phyloP scores from a whole-genome alignment of 108 stramenopile species.

The Cyclotella cryptica region DNA sequence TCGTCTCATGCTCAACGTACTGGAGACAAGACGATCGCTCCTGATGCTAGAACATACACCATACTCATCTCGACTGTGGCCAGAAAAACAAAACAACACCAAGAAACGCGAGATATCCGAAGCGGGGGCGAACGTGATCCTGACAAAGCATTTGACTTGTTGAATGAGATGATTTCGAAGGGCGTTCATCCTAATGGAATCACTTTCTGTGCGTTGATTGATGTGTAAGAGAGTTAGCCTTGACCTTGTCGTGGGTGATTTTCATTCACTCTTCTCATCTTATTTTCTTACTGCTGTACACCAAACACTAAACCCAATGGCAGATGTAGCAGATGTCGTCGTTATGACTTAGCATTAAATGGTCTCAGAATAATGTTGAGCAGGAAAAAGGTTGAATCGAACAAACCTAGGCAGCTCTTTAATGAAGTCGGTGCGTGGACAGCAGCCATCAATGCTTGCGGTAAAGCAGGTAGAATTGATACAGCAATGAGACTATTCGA shows the following conservation, averaged over 20 bases:
- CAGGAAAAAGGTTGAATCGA: conserved; percentile 50
- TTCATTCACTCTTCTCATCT: not conserved
- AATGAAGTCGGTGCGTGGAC: conserved; percentile 77
- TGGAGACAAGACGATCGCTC: conserved; percentile 46
- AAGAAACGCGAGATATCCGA: conserved; percentile 48
- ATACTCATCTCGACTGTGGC: conserved; percentile 87
- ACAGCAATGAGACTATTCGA: conserved; percentile 74
- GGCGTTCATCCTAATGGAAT: conserved; percentile 81
- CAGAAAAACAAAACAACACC: conserved; percentile 45
- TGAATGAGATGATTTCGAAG: conserved; percentile 71
- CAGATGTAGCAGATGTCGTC: conserved; percentile 69
- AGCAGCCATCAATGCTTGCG: conserved; percentile 90
- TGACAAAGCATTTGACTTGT: conserved; percentile 71
- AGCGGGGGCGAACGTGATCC: conserved; percentile 72
- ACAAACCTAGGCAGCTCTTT: conserved; percentile 35
- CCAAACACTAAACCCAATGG: not conserved
- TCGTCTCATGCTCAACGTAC: conserved; percentile 39
- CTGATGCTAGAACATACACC: conserved; percentile 83
- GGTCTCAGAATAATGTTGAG: conserved; percentile 78
- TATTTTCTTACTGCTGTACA: not conserved
- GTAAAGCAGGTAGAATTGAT: conserved; percentile 78
- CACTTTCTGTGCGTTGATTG: conserved; percentile 89
- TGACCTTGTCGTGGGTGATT: not conserved
- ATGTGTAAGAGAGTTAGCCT: conserved; percentile 44
- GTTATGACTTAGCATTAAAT: conserved; percentile 82